Conservation (phyloP, 768 basidiomycete genomes). For the Myochromella boudieri region DNA sequence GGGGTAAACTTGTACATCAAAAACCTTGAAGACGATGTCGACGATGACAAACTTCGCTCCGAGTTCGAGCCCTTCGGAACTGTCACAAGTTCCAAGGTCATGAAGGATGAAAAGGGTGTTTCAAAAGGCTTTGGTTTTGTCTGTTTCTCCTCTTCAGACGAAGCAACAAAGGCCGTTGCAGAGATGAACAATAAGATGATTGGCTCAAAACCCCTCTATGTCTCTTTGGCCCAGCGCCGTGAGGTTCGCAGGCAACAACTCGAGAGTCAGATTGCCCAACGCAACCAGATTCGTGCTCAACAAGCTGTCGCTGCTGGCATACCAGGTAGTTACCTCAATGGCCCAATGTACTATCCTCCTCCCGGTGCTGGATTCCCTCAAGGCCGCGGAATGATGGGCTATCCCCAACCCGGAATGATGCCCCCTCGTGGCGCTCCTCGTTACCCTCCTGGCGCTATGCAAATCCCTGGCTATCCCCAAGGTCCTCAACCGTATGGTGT, state of each 20-base stretch:
- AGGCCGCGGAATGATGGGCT: slow-evolving; percentile 77
- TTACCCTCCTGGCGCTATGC: slow-evolving; percentile 53
- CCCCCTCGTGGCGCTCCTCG: slow-evolving; percentile 70
- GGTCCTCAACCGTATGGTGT: slow-evolving; percentile 74
- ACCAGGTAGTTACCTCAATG: slow-evolving; percentile 80
- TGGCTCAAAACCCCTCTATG: slow-evolving; percentile 96
- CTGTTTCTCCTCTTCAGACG: slow-evolving; percentile 97
- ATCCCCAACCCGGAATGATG: slow-evolving; percentile 83
- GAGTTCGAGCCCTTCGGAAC: slow-evolving; percentile 97
- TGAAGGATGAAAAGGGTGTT: slow-evolving; percentile 92
- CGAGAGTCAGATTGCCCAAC: slow-evolving; percentile 98
- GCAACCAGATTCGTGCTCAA: slow-evolving; percentile 95
- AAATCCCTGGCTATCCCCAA: slow-evolving; percentile 70
- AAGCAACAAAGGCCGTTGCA: slow-evolving; percentile 98
- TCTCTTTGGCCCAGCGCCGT: slow-evolving; percentile 96
- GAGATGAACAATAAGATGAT: slow-evolving; percentile 99
- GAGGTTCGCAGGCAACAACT: slow-evolving; percentile 98
- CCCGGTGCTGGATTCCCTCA: slow-evolving; percentile 81
- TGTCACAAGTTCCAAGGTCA: slow-evolving; percentile 98
- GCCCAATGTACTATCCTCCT: slow-evolving; percentile 86
- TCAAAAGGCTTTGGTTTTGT: slow-evolving; percentile 99
- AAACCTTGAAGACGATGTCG: slow-evolving; percentile 97
- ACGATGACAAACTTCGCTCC: slow-evolving; percentile 93
- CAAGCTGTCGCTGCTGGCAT: slow-evolving; percentile 89
- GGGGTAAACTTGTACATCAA: slow-evolving; percentile 99